Percentiles rank a stretch among this genome's conserved stretches.
Conservation (phyloP, 2,329 filamentous ascomycete species). For the Apiospora hydei region DNA sequence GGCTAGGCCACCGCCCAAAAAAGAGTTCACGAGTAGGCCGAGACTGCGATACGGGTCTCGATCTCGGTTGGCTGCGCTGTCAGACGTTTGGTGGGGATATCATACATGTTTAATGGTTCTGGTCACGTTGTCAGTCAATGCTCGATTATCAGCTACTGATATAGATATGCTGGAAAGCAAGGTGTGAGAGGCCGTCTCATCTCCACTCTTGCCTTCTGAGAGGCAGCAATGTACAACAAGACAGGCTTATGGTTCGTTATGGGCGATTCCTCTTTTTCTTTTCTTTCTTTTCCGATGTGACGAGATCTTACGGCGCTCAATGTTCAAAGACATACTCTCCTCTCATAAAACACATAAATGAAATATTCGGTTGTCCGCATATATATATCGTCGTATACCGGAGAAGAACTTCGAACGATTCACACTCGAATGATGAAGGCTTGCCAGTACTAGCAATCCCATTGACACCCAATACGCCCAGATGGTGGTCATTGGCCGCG, state of each 20-base stretch:
- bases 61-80: not conserved
- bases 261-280: not conserved
- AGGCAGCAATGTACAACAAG: slow-evolving; percentile 21
- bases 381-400: not conserved
- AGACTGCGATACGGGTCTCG: not conserved
- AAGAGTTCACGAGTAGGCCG: not conserved
- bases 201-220: slow-evolving; percentile 18
- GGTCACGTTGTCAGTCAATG: slow-evolving; percentile 8
- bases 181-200: slow-evolving; percentile 11
- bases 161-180: slow-evolving; percentile 21
- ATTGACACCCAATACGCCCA: not conserved
- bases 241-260: slow-evolving; percentile 18
- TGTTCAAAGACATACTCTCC: not conserved
- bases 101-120: slow-evolving; percentile 15
- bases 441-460: not conserved
- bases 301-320: not conserved
- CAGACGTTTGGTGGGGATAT: slow-evolving; percentile 12
- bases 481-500: not conserved
- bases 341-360: not conserved
- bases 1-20: not conserved
- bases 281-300: not conserved
- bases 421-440: not conserved
- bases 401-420: not conserved
- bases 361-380: not conserved
- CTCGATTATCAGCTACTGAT: slow-evolving; percentile 16